Percentiles rank a stretch among this genome's conserved stretches.
Conservation (phyloP, 345 rosid species). For the Eucalyptus pauciflora region DNA sequence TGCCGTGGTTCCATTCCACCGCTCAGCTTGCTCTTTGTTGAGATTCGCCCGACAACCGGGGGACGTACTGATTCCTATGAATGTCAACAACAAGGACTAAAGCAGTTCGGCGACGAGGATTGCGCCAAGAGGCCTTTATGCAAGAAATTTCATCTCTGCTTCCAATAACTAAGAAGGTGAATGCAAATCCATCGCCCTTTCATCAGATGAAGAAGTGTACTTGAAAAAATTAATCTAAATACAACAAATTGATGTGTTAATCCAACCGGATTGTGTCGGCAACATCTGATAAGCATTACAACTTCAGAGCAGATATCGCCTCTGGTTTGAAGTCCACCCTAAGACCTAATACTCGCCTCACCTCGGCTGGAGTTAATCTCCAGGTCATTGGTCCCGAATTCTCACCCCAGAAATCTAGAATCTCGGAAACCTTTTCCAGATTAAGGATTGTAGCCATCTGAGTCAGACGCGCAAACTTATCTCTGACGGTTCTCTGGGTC, state of each 20-base stretch:
- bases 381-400: conserved; percentile 98
- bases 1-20: background rate
- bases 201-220: background rate
- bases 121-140: background rate
- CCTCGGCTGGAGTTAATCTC: conserved; percentile 96
- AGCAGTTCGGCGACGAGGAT: background rate
- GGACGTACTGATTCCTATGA: background rate
- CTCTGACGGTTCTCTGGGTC: conserved; percentile 94
- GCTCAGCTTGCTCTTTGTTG: background rate
- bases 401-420: conserved; percentile 99
- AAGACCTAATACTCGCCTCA: conserved; percentile 75
- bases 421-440: conserved; percentile 92
- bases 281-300: conserved; percentile 19
- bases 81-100: background rate
- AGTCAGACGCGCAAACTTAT: conserved; percentile 90
- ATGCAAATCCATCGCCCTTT: background rate
- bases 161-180: background rate
- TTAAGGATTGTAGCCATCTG: conserved; percentile 93
- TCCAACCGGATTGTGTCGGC: background rate
- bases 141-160: background rate
- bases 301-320: conserved; percentile 75
- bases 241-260: background rate
- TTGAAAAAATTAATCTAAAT: background rate
- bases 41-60: background rate
- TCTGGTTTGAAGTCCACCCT: conserved; percentile 93